A percentile compares a stretch with the other conserved stretches of the same genome.
These are phyloP conservation scores for Cutaneotrichosporon sp. DNA, from an alignment of 1,284 basidiomycete species.

Conservation along the genomic window DNA sequence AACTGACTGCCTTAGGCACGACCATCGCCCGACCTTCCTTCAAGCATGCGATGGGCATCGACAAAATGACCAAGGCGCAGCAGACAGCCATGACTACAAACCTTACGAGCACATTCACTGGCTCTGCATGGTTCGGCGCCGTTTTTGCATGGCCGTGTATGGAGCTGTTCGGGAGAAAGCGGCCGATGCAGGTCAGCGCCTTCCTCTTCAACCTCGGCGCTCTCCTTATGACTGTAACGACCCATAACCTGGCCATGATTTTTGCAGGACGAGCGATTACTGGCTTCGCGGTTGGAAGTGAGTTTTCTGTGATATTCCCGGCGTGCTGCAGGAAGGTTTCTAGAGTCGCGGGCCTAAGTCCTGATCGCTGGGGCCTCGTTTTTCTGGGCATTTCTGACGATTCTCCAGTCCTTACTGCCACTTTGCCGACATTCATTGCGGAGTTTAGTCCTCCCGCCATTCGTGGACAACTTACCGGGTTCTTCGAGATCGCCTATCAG, in stretches of 20 bases:
- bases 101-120: constrained; percentile 46
- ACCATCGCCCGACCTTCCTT: constrained; percentile 52
- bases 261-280: constrained; percentile 41
- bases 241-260: constrained; percentile 27
- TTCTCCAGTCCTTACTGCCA: constrained; percentile 25
- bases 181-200: constrained; percentile 29
- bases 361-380: no score
- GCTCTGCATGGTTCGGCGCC: constrained; percentile 42
- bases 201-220: constrained; percentile 43
- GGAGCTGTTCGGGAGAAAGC: constrained; percentile 31
- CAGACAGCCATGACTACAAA: constrained; percentile 47
- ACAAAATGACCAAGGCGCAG: constrained; percentile 35
- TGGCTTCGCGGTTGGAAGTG: constrained; percentile 45
- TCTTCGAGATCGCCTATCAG: constrained; percentile 52
- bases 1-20: no score
- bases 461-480: constrained; percentile 50
- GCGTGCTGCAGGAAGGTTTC: no score
- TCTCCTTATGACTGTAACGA: constrained; percentile 38
- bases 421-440: constrained; percentile 40
- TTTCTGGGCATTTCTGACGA: no score
- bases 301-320: no score
- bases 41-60: constrained; percentile 50
- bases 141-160: constrained; percentile 24
- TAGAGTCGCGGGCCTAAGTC: no score
- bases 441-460: constrained; percentile 47